Percentiles rank a stretch among this genome's conserved stretches.
These are phyloP conservation scores for Endoconidiophora laricicola DNA, from an alignment of 2,329 filamentous ascomycete species.

Conservation along the genomic window DNA sequence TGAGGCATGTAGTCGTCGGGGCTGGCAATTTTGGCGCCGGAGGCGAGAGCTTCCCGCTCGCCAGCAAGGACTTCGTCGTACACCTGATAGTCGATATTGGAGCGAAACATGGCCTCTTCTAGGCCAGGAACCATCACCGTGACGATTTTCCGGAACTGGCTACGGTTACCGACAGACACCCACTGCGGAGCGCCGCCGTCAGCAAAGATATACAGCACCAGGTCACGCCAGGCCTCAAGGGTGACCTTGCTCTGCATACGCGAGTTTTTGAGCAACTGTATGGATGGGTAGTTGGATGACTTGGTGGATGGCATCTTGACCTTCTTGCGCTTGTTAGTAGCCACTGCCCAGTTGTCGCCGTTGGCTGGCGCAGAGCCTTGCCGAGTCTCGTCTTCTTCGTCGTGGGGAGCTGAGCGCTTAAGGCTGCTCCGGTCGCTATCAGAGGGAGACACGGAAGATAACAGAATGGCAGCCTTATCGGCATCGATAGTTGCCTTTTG, in stretches of 20 bases:
- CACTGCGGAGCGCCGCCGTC: constrained; percentile 49
- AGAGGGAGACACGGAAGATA: not conserved
- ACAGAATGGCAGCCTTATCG: not conserved
- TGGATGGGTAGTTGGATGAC: constrained; percentile 40
- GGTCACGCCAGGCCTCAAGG: constrained; percentile 43
- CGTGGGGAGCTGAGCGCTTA: constrained; percentile 34
- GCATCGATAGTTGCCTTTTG: constrained; percentile 11
- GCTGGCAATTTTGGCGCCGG: constrained; percentile 23
- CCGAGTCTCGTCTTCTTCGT: constrained; percentile 20
- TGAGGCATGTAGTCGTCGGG: constrained; percentile 46
- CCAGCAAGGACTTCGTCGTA: constrained; percentile 22
- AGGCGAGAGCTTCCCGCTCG: constrained; percentile 19
- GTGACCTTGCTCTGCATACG: constrained; percentile 46
- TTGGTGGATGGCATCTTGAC: constrained; percentile 43
- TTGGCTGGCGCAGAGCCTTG: constrained; percentile 12
- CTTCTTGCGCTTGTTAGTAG: constrained; percentile 34
- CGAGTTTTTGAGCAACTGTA: constrained; percentile 39
- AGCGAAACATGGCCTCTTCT: constrained; percentile 77
- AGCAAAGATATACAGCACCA: constrained; percentile 50
- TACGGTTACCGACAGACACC: constrained; percentile 44
- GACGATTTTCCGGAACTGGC: constrained; percentile 61
- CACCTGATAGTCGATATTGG: constrained; percentile 26
- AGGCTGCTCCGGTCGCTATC: constrained; percentile 24
- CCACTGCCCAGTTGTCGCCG: constrained; percentile 35
- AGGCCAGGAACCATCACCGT: constrained; percentile 83